Evolutionary conservation across 108 stramenopile genomes (phyloP), one percentile per base, ranked within the genome.

Genomic region (Conticribra weissflogii): DNA sequence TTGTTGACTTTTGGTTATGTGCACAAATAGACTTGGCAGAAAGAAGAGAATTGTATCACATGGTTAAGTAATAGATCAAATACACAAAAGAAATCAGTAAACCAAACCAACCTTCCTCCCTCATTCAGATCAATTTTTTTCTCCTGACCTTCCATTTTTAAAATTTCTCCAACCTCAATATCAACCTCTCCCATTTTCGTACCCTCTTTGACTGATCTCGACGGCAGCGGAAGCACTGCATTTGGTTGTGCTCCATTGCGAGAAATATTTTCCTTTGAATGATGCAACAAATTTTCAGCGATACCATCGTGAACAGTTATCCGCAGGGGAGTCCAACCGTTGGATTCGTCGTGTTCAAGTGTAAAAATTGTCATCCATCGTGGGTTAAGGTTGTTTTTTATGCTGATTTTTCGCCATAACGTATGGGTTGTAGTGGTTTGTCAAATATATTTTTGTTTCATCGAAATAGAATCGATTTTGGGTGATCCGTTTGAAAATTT

Each of bases 171-270:
- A 17, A 72, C 46, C 31, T 72, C 71, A 0, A 63, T 16, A 31
- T 72, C 55, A 3, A 72, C 71, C 31, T 63, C 45, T 15, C 71
- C 71, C 71, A 72, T 72, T 19, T 49, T 72, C 5, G 53, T 32
- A 57, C 63, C 66, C 3, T 4, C 30, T 8, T n/a, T 59, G 14
- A 7, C 21, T 51, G 3, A 5, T n/a, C 15, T 51, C 50, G 5
- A 41, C 5, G 12, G 50, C 3, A 3, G 50, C 9, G 50, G 50
- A 5, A 21, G 19, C 17, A 51, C 15, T 12, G 50, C 19, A 4
- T 22, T n/a, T 3, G 50, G 50, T 51, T 51, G 50, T 45, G 44
- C 14, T 14, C 41, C 36, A 45, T 36, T 60, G 23, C 34, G 23
- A 21, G 17, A 45, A 25, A 24, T 2, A 21, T 22, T 51, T 4